Conservation (phyloP, 139 green algal genomes). For the Ostreobium quekettii region DNA sequence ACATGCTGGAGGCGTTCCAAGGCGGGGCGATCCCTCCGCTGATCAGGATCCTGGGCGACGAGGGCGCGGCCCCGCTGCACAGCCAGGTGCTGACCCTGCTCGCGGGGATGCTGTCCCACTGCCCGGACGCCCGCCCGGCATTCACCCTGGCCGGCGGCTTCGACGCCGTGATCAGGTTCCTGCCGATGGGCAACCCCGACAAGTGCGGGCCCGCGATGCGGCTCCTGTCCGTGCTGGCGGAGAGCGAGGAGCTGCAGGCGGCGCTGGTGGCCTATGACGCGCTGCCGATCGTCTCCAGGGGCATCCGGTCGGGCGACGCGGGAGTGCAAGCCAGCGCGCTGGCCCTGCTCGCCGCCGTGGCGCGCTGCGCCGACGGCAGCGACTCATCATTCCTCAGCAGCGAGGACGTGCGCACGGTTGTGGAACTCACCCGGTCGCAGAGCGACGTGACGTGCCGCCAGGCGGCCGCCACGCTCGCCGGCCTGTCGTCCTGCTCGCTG, state of each 20-base stretch:
- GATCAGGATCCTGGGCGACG: background rate
- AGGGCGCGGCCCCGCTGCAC: background rate
- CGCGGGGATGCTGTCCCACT: background rate
- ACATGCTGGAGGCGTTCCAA: background rate
- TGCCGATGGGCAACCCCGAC: too few relatives aligned
- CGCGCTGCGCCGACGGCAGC: background rate
- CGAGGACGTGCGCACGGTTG: background rate
- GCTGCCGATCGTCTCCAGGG: background rate
- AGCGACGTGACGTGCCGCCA: background rate
- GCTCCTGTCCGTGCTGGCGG: too few relatives aligned
- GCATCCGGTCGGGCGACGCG: background rate
- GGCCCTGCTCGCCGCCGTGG: background rate
- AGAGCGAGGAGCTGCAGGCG: too few relatives aligned
- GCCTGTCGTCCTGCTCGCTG: background rate
- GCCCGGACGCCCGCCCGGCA: background rate
- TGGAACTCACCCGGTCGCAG: background rate
- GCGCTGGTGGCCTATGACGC: background rate
- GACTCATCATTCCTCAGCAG: background rate
- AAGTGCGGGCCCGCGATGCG: too few relatives aligned
- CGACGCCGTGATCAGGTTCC: too few relatives aligned
- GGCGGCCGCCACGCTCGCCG: background rate
- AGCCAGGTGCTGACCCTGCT: background rate
- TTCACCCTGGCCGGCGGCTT: background rate
- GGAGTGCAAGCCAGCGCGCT: background rate
- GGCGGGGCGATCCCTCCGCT: too few relatives aligned